Evolutionary conservation across 2,329 filamentous ascomycete genomes (phyloP).

Genomic region (Mycocentrospora acerina): DNA sequence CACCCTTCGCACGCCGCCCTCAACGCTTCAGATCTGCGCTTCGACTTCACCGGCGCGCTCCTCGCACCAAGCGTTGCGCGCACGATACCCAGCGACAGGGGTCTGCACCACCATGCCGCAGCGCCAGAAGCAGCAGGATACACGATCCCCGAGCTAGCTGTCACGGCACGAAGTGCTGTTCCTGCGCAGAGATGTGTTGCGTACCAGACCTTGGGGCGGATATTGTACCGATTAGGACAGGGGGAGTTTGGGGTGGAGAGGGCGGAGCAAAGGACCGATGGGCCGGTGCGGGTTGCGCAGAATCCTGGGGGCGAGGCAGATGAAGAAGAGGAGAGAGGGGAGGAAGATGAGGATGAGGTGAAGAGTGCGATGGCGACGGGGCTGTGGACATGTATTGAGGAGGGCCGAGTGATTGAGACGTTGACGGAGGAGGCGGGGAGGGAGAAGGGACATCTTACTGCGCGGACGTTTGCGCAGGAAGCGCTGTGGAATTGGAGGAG

Average conservation of each 20-base stretch:
- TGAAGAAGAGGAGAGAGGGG: slow-evolving; percentile 38
- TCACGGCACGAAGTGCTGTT: slow-evolving; percentile 77
- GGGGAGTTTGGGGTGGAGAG: slow-evolving; percentile 66
- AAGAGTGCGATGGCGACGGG: slow-evolving; percentile 62
- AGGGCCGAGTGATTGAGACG: slow-evolving; percentile 74
- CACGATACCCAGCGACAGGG: slow-evolving; percentile 72
- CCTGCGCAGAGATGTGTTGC: slow-evolving; percentile 87
- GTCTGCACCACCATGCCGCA: slow-evolving; percentile 89
- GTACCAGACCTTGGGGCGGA: slow-evolving; percentile 84
- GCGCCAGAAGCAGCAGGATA: slow-evolving; percentile 94
- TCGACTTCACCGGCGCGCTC: slow-evolving; percentile 81
- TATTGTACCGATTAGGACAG: slow-evolving; percentile 78
- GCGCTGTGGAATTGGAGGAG: slow-evolving; percentile 85
- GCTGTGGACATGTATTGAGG: slow-evolving; percentile 78
- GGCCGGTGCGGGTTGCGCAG: slow-evolving; percentile 48
- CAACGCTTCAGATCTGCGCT: slow-evolving; percentile 77
- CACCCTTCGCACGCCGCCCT: slow-evolving; percentile 73
- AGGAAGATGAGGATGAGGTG: slow-evolving; percentile 41
- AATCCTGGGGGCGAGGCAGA: slow-evolving; percentile 38
- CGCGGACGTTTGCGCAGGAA: slow-evolving; percentile 81
- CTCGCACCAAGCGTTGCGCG: slow-evolving; percentile 75
- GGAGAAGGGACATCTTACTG: slow-evolving; percentile 72
- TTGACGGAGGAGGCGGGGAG: slow-evolving; percentile 72
- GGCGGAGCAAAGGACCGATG: slow-evolving; percentile 41
- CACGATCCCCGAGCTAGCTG: slow-evolving; percentile 82